Evolutionary conservation across 805 yeast species (phyloP).

Genomic region (Zygoascus biomembranicola): DNA sequence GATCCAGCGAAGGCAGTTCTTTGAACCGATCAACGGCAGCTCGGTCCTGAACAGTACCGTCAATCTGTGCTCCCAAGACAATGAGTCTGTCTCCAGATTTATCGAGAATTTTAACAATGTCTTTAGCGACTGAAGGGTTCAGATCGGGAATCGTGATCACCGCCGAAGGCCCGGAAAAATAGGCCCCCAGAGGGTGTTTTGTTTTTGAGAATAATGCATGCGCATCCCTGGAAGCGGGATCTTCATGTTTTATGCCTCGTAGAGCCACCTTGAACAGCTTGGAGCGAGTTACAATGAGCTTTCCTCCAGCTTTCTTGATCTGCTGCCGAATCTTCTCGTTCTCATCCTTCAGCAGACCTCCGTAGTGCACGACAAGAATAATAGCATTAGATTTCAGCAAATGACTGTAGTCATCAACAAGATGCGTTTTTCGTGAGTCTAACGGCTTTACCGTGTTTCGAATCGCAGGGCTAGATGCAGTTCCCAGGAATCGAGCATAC

Average conservation of each 20-base stretch:
- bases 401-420: conserved; percentile 71
- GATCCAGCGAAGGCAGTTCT: conserved; percentile 60
- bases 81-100: conserved; percentile 64
- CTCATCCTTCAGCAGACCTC: conserved; percentile 66
- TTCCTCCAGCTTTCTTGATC: conserved; percentile 58
- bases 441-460: conserved; percentile 2
- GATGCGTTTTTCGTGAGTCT: conserved; percentile 77
- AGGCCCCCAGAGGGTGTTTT: conserved; percentile 60
- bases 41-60: conserved; percentile 45
- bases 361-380: conserved; percentile 75
- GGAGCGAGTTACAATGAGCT: conserved; percentile 59
- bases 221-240: conserved; percentile 64
- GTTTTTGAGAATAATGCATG: conserved; percentile 24
- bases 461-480: not conserved
- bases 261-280: conserved; percentile 67
- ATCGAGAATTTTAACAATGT: conserved; percentile 53
- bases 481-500: not conserved
- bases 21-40: conserved; percentile 54
- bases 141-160: conserved; percentile 57
- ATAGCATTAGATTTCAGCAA: conserved; percentile 61
- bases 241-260: conserved; percentile 56
- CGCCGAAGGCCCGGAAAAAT: conserved; percentile 82
- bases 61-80: conserved; percentile 79
- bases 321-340: conserved; percentile 54
- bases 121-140: conserved; percentile 61